Evolutionary conservation across 805 yeast genomes (phyloP), one percentile per base, ranked within the genome.

Genomic region (Teunomyces cretensis): DNA sequence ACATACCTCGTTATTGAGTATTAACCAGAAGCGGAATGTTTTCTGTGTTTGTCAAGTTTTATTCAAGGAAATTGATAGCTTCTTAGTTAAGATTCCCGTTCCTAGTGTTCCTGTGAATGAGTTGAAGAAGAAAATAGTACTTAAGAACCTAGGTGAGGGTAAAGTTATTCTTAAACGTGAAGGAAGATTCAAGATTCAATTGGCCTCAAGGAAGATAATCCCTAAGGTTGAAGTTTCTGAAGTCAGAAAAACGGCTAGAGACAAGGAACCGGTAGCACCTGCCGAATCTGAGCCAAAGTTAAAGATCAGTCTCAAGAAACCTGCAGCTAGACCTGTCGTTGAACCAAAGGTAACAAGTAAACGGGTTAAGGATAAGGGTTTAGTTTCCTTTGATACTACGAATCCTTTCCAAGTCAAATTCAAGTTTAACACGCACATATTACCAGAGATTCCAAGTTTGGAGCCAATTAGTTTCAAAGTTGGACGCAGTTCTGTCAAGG

Each of bases 11-110:
- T 61, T 83, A 19, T 48, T 84, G 14, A 76, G 86, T 9, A 64
- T 88, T 1, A 66, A 77, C 33, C 83, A 82, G 28, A 80, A 83
- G 51, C 74, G 91, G 46, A 62, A 75, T 30, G 56, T 92, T 7
- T 83, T 86, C 52, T 86, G 81, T 46, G 56, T 88, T 2, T 72
- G 87, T 42, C 80, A 81, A 33, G 76, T 92, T 7, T 64, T 92
- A 22, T 87, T 80, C 54, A 76, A 76, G 32, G 79, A 90, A 6
- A 64, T 68, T 26, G 83, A 86, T 50, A 72, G 80, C 2, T 75
- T 83, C 37, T 57, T 77, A n/a, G 89, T 89, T 1, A 75, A 68
- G 3, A 65, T 90, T 16, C 76, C 81, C 5, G 65, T 82, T 11
- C 97, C 97, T 2, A 75, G 82, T 52, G 81, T 81, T 42, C 67